Evolutionary conservation across 139 green algal genomes (phyloP), one percentile per base, ranked within the genome.

Genomic region (Coelastrella sp.): DNA sequence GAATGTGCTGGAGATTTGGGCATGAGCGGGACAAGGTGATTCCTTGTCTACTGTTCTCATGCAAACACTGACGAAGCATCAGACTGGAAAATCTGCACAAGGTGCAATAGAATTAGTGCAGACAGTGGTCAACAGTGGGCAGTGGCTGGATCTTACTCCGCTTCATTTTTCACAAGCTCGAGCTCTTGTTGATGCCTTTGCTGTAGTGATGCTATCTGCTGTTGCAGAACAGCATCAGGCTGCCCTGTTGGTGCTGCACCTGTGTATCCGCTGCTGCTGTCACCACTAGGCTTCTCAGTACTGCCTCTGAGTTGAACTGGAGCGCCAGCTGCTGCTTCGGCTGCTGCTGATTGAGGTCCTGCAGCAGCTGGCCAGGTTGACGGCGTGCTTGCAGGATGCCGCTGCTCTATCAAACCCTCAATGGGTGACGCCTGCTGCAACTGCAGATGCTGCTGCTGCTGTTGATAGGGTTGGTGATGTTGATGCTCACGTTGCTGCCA

Each of bases 161-260:
- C 81, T 9, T 73, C 37, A 48, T 80, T 19, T 64, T 57, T 63
- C 21, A 63, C 17, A 8, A 27, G 64, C 30, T 53, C 38, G 45
- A 68, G 63, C 64, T 85, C 45, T 45, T 85, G 40, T 34, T 78
- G 62, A 23, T 85, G 79, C 48, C 79, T 64, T 25, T 69, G 64
- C 79, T 85, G n/a, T 51, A 71, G 27, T 82, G 74, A 25, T 82
- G 74, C 50, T 40, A 64, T 53, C 23, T 81, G 74, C 51, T 81
- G 74, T 32, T 81, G 74, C 35, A 53, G 15, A 25, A 27, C 40
- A n/a, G 69, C 23, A 0, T 7, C 27, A 9, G 30, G 43, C 7
- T 64, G n/a, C 4, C 71, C 71, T 60, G 69, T 21, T 64, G 53
- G 7, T 9, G 21, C 53, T 27, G 6, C 53, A 64, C 25, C 43